Evolutionary conservation across 768 basidiomycete species (phyloP), one percentile per base, ranked within the genome.

Genomic region (Boletus coccyginus): DNA sequence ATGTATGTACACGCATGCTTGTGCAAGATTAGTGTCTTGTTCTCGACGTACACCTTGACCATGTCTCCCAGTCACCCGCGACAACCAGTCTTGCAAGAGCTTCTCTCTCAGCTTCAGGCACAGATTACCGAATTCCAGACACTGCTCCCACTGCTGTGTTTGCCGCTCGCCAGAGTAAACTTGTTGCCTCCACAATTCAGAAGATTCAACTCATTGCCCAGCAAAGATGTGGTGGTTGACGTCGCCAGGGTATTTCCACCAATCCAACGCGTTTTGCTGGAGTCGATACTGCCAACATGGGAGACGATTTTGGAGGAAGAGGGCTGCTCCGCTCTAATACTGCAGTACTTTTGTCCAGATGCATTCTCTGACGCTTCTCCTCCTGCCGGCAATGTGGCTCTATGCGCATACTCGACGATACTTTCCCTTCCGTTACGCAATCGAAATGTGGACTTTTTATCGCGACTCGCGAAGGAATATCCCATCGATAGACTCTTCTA

Each of bases 281-380:
- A 81, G 58, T 76, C 84, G 57, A 75, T 92, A 48, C 67, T 84
- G 5, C 90, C 90, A 1, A 80, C 81, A 35, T 96, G 92, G 91
- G 80, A 83, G 39, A 62, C 73, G 2, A 55, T 67, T 5, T 74
- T 94, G 40, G 68, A 72, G n/a, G 79, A 86, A 55, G 70, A 82
- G 36, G 68, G 78, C 24, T 72, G 75, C 12, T 70, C 70, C 13
- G 50, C 68, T 3, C 69, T 92, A 17, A 61, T 84, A 1, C 78
- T 85, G 40, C 84, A 87, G 57, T 92, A 86, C 69, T 93, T 94
- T 65, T 85, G 83, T 63, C 92, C 92, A 7, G 81, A 85, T 63
- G 64, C 73, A 21, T 82, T 86, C 65, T 78, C 74, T 14, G 83
- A 79, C 60, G 73, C 84, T 2, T 76, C 76, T 10, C n/a, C n/a